Base-by-base conservation (phyloP, 768 basidiomycete genomes). In the Crassisporium funariophilum region DNA sequence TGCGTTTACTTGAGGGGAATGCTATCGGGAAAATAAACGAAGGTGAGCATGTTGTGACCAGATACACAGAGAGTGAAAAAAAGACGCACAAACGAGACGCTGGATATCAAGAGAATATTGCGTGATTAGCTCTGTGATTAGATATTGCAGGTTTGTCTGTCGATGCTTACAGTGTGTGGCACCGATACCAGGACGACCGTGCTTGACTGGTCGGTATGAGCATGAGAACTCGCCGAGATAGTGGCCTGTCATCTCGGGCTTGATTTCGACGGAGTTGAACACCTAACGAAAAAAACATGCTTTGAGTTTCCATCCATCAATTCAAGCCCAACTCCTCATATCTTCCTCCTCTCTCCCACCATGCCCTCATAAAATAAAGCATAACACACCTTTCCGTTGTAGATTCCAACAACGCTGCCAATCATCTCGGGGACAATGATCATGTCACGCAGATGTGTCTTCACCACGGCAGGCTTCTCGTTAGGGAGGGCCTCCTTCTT, bases 361-460 rank as follows among this genome's bases (percentile, higher is more conserved):
- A 29, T 13, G n/a, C 20, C 22, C 3, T 23, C 16, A 5, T 31
- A 33, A 11, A 33, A 24, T 21, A 29, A 17, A 34, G 24, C 15
- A 49, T 2, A 11, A 68, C 71, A 52, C 63, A 91, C 89, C 82
- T 95, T 95, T 65, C 93, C 93, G 66, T 94, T 95, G 85, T 99
- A 98, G 67, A 98, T 95, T 53, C 97, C 97, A 54, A 98, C 85
- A 57, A 98, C 91, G 62, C 84, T 88, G 52, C 97, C 97, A 72
- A 99, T 98, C 97, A 99, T 98, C 79, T 99, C 97, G 40, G 97
- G 97, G 50, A 99, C 97, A 72, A 99, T 87, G 72, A 98, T 95
- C 97, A 99, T 98, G 76, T 98, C 87, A 63, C 97, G 92, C 60
- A 99, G 80, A 74, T 99, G 97, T 47, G 97, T 99, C 83, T 98